These are phyloP conservation scores for Oropetium thomaeum DNA, from an alignment of 176 grass and related monocot species.

Conservation along the genomic window DNA sequence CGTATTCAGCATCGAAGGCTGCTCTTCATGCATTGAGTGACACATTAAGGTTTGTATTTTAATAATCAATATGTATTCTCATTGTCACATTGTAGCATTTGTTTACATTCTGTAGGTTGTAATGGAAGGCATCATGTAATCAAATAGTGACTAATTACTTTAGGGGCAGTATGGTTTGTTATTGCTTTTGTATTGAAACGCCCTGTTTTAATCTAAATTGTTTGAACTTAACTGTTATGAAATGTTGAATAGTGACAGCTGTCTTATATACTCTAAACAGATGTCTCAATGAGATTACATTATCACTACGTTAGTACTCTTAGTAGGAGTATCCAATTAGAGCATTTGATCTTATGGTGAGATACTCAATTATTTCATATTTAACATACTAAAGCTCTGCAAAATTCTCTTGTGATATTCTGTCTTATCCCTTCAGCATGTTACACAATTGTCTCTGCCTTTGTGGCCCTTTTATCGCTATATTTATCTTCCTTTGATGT, in stretches of 20 bases:
- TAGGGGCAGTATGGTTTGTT: not conserved
- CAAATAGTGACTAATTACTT: not conserved
- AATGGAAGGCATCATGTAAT: conserved; percentile 8
- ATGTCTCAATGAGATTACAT: not conserved
- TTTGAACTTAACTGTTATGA: not conserved
- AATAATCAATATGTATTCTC: not conserved
- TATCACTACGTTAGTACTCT: not conserved
- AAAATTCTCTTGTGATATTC: not conserved
- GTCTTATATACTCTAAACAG: not conserved
- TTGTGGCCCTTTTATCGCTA: too few species aligned
- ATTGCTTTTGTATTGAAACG: not conserved
- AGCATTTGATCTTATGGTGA: not conserved
- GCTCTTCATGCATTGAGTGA: conserved; percentile 86
- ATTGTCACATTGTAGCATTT: not conserved
- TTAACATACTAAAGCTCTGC: not conserved
- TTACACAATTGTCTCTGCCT: not conserved
- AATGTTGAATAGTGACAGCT: not conserved
- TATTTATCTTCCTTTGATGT: not conserved
- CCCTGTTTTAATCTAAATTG: not conserved
- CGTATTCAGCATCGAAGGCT: conserved; percentile 90
- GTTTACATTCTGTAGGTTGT: not conserved
- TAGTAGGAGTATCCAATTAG: not conserved
- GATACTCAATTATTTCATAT: not conserved
- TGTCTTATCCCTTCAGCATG: not conserved
- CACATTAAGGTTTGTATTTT: conserved; percentile 62